A percentile compares a stretch with the other conserved stretches of the same genome.
Conservation (phyloP, 2,329 filamentous ascomycete species). For the Fusarium protoensiforme region DNA sequence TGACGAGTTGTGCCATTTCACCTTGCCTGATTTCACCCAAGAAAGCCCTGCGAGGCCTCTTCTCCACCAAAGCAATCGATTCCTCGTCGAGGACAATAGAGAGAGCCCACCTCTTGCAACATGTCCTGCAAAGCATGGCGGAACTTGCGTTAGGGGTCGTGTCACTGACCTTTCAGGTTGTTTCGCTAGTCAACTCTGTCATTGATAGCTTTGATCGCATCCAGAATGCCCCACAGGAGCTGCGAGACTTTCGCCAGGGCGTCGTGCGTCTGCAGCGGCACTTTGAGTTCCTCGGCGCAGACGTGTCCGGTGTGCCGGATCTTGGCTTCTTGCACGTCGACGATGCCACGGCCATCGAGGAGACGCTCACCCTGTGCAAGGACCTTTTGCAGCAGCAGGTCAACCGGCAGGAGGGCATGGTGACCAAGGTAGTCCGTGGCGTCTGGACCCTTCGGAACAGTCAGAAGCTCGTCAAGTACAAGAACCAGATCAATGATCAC, state of each 20-base stretch:
- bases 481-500: slow-evolving; percentile 3
- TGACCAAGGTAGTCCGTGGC: background rate
- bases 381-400: background rate
- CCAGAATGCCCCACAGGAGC: slow-evolving; percentile 17
- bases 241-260: slow-evolving; percentile 14
- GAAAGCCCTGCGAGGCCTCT: background rate
- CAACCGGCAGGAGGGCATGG: background rate
- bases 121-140: slow-evolving; percentile 6
- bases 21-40: background rate
- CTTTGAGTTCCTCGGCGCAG: slow-evolving; percentile 4
- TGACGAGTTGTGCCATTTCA: background rate
- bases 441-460: slow-evolving; percentile 3
- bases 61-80: background rate
- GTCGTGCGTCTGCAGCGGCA: slow-evolving; percentile 13
- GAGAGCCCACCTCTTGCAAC: slow-evolving; percentile 1
- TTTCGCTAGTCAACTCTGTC: slow-evolving; percentile 10
- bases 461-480: slow-evolving; percentile 5
- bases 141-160: slow-evolving; percentile 4
- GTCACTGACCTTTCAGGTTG: slow-evolving; percentile 5
- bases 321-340: background rate
- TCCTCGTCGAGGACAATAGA: background rate
- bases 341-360: slow-evolving; percentile 1
- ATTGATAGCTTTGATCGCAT: slow-evolving; percentile 14
- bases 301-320: background rate
- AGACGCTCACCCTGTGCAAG: background rate